Evolutionary conservation across 2,329 filamentous ascomycete species (phyloP).

Genomic region (Trichoderma lentiforme): DNA sequence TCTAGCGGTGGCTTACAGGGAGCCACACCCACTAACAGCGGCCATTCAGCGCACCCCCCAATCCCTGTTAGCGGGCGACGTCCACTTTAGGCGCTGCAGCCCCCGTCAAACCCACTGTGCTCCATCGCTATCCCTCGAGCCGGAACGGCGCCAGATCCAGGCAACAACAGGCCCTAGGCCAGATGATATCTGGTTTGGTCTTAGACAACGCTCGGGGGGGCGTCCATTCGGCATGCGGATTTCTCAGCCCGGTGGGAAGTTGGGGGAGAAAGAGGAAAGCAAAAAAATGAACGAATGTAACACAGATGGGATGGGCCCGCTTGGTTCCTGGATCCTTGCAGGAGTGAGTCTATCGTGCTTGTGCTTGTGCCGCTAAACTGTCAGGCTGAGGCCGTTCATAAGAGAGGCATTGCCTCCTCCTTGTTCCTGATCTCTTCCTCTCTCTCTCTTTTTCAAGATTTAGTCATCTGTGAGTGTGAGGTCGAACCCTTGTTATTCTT

Average conservation of each 20-base stretch:
- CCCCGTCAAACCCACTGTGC: background rate
- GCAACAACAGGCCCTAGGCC: constrained; percentile 34
- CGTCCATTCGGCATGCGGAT: constrained; percentile 10
- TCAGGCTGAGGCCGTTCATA: constrained; percentile 8
- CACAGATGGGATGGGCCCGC: constrained; percentile 6
- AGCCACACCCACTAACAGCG: constrained; percentile 4
- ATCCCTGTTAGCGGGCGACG: constrained; percentile 16
- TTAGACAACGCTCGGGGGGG: constrained; percentile 12
- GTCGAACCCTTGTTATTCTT: background rate
- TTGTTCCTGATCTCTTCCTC: background rate
- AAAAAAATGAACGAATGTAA: background rate
- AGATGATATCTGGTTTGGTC: constrained; percentile 19
- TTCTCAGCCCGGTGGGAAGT: background rate
- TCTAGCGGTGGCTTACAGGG: constrained; percentile 18
- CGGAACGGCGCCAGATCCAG: constrained; percentile 27
- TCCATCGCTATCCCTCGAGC: constrained; percentile 9
- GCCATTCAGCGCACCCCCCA: background rate
- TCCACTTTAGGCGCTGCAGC: constrained; percentile 16
- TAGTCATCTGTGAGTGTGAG: background rate
- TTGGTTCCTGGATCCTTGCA: constrained; percentile 17
- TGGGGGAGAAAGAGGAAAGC: background rate
- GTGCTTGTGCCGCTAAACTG: constrained; percentile 1
- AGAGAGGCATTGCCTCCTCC: constrained; percentile 4
- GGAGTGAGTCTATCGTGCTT: constrained; percentile 8
- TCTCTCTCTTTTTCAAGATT: background rate